phyloP scores from a whole-genome alignment of 1,139 yeast species.

The Diutina scorzettiae region DNA sequence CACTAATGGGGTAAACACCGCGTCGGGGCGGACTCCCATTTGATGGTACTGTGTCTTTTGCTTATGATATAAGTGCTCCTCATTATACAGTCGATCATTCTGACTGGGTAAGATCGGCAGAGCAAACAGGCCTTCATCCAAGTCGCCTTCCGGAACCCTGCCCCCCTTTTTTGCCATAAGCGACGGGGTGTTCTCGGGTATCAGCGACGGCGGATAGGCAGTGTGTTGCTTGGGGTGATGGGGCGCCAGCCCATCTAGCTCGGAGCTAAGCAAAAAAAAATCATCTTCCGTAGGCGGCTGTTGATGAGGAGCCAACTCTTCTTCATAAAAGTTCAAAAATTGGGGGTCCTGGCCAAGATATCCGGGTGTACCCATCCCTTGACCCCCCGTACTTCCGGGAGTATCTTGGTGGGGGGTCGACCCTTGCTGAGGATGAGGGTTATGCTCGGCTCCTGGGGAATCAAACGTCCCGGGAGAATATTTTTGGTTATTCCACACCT shows the following conservation, averaged over 20 bases:
- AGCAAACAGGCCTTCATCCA: slow-evolving; percentile 13
- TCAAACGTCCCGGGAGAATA: background rate
- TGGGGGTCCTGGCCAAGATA: background rate
- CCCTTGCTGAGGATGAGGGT: background rate
- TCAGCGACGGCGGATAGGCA: slow-evolving; percentile 11
- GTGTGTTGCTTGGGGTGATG: slow-evolving; percentile 4
- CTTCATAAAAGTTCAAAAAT: background rate
- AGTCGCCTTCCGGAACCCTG: background rate
- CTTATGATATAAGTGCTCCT: slow-evolving; percentile 32
- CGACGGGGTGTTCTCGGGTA: slow-evolving; percentile 11
- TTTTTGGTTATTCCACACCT: background rate
- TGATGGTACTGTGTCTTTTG: slow-evolving; percentile 11
- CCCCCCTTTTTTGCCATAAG: slow-evolving; percentile 8
- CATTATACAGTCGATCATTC: slow-evolving; percentile 30
- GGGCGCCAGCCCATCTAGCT: background rate
- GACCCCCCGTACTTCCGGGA: background rate
- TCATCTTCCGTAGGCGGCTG: background rate
- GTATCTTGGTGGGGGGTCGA: background rate
- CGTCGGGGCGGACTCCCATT: slow-evolving; percentile 26
- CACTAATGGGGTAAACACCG: slow-evolving; percentile 59
- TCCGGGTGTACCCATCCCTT: background rate
- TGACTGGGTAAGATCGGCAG: slow-evolving; percentile 36
- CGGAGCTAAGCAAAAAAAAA: background rate
- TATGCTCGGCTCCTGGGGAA: background rate
- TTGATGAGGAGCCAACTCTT: background rate